A percentile compares a stretch with the other conserved stretches of the same genome.
These are phyloP conservation scores for Paecilomyces sp. DNA, from an alignment of 2,329 filamentous ascomycete species.

Conservation along the genomic window DNA sequence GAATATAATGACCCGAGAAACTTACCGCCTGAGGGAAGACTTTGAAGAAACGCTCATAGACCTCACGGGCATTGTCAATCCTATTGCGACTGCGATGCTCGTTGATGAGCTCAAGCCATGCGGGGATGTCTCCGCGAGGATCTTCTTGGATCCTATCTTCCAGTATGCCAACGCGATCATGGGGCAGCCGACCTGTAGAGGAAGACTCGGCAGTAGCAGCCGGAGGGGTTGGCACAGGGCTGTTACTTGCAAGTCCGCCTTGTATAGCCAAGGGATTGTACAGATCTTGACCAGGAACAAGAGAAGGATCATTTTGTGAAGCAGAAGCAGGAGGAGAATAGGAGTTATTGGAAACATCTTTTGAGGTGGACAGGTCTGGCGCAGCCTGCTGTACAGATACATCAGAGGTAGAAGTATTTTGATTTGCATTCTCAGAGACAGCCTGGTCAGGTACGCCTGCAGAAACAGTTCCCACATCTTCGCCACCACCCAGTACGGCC, in stretches of 20 bases:
- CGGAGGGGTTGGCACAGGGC: conserved; percentile 29
- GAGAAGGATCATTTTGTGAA: conserved; percentile 34
- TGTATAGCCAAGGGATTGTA: conserved; percentile 27
- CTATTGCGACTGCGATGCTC: conserved; percentile 78
- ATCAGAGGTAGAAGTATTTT: conserved; percentile 50
- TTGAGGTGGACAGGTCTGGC: conserved; percentile 41
- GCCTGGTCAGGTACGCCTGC: conserved; percentile 46
- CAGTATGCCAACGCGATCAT: conserved; percentile 70
- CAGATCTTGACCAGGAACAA: conserved; percentile 27
- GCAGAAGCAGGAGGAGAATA: conserved; percentile 42
- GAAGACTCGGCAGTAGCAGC: conserved; percentile 37
- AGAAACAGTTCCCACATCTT: conserved; percentile 42
- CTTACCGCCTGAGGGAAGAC: conserved; percentile 88
- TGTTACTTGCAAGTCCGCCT: conserved; percentile 25
- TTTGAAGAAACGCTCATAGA: conserved; percentile 80
- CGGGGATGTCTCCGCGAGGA: conserved; percentile 82
- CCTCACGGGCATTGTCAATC: conserved; percentile 68
- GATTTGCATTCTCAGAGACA: conserved; percentile 50
- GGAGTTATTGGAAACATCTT: conserved; percentile 46
- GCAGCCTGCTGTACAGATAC: conserved; percentile 54
- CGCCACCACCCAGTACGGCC: conserved; percentile 41
- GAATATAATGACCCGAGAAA: conserved; percentile 16
- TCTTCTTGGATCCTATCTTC: conserved; percentile 91
- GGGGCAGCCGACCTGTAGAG: conserved; percentile 52
- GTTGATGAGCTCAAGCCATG: conserved; percentile 80